Base-by-base conservation (phyloP, 441 rosid genomes). In the Croton setiger region DNA sequence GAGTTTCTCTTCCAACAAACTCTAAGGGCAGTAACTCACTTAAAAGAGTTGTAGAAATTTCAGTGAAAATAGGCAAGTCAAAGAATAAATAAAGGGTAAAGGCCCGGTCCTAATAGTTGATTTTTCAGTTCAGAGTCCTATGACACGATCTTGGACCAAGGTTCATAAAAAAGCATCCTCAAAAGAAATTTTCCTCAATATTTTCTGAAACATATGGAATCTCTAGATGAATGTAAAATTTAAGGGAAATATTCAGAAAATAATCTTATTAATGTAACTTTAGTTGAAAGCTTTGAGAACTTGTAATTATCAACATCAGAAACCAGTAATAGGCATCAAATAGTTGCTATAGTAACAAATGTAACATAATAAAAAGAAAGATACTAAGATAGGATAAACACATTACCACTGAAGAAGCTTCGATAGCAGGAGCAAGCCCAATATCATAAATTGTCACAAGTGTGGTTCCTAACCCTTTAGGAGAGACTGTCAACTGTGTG, bases 391-490 rank as follows among this genome's bases (percentile, higher is more conserved):
- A 33, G 55, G 45, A 20, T 51, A 58, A 68, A 66, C 48, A 72
- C 56, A 68, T 63, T 88, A 95, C 99, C 91, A 80, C 72, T n/a
- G 91, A 89, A 82, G 88, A 91, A 77, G 95, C 93, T 47, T 87
- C 73, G 55, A 78, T 79, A 41, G 88, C 86, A 76, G 96, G 93
- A 75, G 84, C 75, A 78, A 95, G 92, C 75, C 98, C 97, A 75
- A 92, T 72, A 76, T 92, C 99, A 69, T 80, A 80, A 72, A 92
- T 85, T 44, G 90, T 85, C 71, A 92, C 92, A 61, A 79, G 76
- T 70, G 98, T 86, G 82, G 84, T 85, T 74, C 99, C 99, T 69
- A 89, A 70, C 60, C 91, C 97, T 80, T 84, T 91, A 49, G 99
- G 97, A 75, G 85, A 86, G 73, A 95, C 76, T 44, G 78, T 77